Conservation (phyloP, 2,329 filamentous ascomycete species). For the Aspergillus uvarum region DNA sequence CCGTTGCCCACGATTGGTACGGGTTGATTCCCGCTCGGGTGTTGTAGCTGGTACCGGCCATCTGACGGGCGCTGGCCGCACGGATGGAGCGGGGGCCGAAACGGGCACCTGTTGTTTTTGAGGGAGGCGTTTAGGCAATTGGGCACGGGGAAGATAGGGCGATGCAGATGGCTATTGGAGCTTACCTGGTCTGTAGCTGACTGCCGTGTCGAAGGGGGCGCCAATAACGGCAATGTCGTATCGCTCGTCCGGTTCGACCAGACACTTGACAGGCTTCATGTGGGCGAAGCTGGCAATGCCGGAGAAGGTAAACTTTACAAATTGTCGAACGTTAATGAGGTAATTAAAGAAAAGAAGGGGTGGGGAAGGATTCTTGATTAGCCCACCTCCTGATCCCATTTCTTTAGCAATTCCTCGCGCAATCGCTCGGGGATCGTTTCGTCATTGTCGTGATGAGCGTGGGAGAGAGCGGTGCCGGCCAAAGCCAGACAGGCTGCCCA, state of each 20-base stretch:
- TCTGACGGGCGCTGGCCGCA: constrained; percentile 77
- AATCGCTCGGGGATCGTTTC: constrained; percentile 41
- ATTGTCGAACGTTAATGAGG: neutral
- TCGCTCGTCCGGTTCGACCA: constrained; percentile 61
- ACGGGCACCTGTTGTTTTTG: constrained; percentile 55
- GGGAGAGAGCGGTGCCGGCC: constrained; percentile 32
- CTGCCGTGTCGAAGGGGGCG: constrained; percentile 72
- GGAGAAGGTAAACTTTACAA: constrained; percentile 61
- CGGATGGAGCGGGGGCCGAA: constrained; percentile 89
- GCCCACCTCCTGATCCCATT: constrained; percentile 50
- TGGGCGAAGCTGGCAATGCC: constrained; percentile 77
- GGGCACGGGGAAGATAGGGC: neutral
- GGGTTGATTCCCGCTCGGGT: constrained; percentile 79
- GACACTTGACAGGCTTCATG: constrained; percentile 66
- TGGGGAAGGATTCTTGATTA: neutral
- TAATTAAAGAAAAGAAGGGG: neutral
- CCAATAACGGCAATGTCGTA: constrained; percentile 74
- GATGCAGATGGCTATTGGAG: constrained; percentile 3
- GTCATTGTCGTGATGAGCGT: constrained; percentile 43
- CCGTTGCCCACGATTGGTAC: constrained; percentile 72
- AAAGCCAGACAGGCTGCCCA: constrained; percentile 35
- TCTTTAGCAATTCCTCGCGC: constrained; percentile 45
- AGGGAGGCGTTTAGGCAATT: neutral
- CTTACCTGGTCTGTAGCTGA: constrained; percentile 66
- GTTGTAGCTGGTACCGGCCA: constrained; percentile 77